phyloP scores from a whole-genome alignment of 805 yeast species.

The Saccharomycodes ludwigii region DNA sequence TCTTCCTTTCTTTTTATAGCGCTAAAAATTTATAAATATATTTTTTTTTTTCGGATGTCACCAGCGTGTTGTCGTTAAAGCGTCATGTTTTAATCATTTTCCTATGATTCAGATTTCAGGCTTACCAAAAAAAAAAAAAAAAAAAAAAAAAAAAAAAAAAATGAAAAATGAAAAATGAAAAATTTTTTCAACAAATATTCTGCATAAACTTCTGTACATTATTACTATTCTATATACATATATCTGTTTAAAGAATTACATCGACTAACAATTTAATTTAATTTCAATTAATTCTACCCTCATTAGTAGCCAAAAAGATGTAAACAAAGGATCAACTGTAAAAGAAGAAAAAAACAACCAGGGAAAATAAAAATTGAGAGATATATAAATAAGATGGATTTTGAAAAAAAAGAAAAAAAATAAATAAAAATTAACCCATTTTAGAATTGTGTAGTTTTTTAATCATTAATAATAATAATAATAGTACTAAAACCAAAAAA shows the following conservation, averaged over 20 bases:
- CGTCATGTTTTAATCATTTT: background rate
- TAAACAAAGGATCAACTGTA: background rate
- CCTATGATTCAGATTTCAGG: background rate
- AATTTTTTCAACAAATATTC: background rate
- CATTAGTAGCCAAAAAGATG: background rate
- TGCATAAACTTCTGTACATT: background rate
- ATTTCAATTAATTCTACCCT: background rate
- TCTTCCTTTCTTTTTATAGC: too few species aligned
- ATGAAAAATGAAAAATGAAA: background rate
- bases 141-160: background rate
- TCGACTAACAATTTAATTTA: background rate
- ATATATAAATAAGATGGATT: too few species aligned
- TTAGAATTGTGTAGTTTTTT: too few species aligned
- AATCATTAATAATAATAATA: too few species aligned
- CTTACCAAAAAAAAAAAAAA: background rate
- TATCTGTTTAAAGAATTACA: background rate
- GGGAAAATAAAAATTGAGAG: too few species aligned
- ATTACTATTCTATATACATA: background rate
- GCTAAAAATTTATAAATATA: background rate
- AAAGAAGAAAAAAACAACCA: slow-evolving; percentile 1
- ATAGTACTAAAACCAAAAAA: too few species aligned
- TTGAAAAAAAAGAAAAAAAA: too few species aligned
- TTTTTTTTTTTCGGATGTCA: background rate
- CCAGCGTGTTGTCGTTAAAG: background rate
- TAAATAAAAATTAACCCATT: too few species aligned